Conservation (phyloP, 78 protist genomes). For the Dictyostelium citrinum region DNA sequence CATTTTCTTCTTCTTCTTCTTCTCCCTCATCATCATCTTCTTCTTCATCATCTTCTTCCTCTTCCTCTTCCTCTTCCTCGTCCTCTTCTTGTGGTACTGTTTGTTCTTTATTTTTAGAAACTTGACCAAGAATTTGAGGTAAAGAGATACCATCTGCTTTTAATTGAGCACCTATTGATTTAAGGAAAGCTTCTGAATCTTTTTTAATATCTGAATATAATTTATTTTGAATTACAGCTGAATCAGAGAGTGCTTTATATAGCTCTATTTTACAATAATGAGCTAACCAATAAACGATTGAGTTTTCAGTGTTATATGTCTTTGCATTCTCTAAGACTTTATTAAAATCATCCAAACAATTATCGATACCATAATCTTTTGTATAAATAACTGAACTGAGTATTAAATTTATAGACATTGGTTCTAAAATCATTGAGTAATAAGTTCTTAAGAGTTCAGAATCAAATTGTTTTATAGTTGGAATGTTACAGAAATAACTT, state of each 20-base stretch:
- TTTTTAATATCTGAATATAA: background rate
- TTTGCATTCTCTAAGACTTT: background rate
- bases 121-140: background rate
- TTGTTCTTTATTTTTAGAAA: background rate
- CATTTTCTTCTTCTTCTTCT: background rate
- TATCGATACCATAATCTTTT: background rate
- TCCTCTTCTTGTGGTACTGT: background rate
- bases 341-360: background rate
- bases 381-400: background rate
- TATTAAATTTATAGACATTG: background rate
- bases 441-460: background rate
- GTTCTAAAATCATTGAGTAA: background rate
- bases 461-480: background rate
- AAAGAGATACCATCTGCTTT: background rate
- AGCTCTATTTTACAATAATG: background rate
- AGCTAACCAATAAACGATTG: background rate
- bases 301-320: background rate
- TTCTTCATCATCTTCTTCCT: background rate
- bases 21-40: background rate
- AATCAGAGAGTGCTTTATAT: background rate
- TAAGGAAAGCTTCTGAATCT: background rate
- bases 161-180: background rate
- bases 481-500: background rate
- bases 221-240: background rate
- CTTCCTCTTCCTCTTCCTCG: background rate